Percentiles rank a stretch among this genome's conserved stretches.
phyloP scores from a whole-genome alignment of 2,329 filamentous ascomycete species.

The Apiospora koreana region DNA sequence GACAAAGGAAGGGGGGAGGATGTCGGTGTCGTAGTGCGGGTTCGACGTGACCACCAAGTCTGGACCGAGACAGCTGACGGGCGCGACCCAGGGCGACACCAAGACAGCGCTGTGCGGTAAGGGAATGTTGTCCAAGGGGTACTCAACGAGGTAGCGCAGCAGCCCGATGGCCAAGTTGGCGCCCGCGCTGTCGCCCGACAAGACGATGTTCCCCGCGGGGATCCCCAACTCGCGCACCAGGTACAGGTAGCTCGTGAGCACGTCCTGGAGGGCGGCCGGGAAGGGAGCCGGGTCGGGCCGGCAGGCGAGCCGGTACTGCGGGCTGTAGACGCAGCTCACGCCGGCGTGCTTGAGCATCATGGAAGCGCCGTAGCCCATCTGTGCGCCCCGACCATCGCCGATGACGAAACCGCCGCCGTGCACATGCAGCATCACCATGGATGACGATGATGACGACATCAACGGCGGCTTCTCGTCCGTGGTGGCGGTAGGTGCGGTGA shows the following conservation, averaged over 20 bases:
- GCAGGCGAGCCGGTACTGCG: slow-evolving; percentile 47
- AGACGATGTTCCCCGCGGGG: slow-evolving; percentile 36
- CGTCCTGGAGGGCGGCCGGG: slow-evolving; percentile 48
- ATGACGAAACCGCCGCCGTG: slow-evolving; percentile 30
- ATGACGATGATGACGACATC: too few species aligned
- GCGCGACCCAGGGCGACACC: slow-evolving; percentile 25
- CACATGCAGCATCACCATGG: slow-evolving; percentile 25
- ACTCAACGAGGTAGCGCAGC: slow-evolving; percentile 44
- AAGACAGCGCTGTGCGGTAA: slow-evolving; percentile 39
- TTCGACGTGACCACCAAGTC: slow-evolving; percentile 22
- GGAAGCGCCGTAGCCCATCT: slow-evolving; percentile 15
- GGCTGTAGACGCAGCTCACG: slow-evolving; percentile 38
- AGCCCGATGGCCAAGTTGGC: slow-evolving; percentile 43
- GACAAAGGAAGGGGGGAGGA: slow-evolving; percentile 37
- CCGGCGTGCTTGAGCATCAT: slow-evolving; percentile 27
- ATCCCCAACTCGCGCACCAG: slow-evolving; percentile 40
- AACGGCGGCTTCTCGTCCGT: background rate
- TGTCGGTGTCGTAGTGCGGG: slow-evolving; percentile 34
- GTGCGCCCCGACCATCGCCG: slow-evolving; percentile 21
- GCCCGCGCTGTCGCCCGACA: slow-evolving; percentile 49
- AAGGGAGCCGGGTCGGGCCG: slow-evolving; percentile 38
- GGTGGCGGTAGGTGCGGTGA: slow-evolving; percentile 10
- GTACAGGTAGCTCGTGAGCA: slow-evolving; percentile 42
- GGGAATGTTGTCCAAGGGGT: slow-evolving; percentile 26
- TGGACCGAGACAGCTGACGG: slow-evolving; percentile 12